These are phyloP conservation scores for Podila verticillata DNA, from an alignment of 192 early-diverging fungal genomes.

Conservation along the genomic window DNA sequence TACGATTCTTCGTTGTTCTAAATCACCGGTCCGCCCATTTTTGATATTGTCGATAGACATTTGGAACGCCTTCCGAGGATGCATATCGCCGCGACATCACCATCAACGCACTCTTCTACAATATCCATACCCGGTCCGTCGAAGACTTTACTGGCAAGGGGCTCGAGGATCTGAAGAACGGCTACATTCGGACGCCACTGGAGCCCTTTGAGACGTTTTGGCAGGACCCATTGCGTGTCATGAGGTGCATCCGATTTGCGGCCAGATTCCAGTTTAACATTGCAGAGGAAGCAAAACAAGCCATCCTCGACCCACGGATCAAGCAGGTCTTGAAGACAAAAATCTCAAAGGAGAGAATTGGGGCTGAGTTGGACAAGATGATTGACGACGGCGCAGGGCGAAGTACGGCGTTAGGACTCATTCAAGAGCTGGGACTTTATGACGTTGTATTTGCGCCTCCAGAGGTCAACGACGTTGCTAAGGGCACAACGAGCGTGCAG, in stretches of 20 bases:
- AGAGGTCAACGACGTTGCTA: conserved; percentile 31
- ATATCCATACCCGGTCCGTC: conserved; percentile 82
- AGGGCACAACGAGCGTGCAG: conserved; percentile 16
- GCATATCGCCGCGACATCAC: conserved; percentile 97
- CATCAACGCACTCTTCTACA: conserved; percentile 98
- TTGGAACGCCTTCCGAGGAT: conserved; percentile 93
- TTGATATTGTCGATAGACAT: conserved; percentile 50
- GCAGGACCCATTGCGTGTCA: conserved; percentile 95
- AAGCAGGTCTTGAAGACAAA: conserved; percentile 78
- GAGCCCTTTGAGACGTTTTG: conserved; percentile 87
- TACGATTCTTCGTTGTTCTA: background rate
- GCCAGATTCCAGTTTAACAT: conserved; percentile 87
- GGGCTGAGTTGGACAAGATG: conserved; percentile 97
- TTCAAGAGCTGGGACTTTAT: conserved; percentile 55
- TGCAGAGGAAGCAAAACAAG: conserved; percentile 69
- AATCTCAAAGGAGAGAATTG: conserved; percentile 92
- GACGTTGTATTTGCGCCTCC: conserved; percentile 58
- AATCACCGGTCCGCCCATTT: background rate
- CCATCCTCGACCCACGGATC: conserved; percentile 64
- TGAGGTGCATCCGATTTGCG: conserved; percentile 95
- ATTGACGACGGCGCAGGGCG: conserved; percentile 57
- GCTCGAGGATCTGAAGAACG: conserved; percentile 73
- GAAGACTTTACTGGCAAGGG: conserved; percentile 91
- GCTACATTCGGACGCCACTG: conserved; percentile 89
- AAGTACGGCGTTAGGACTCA: conserved; percentile 47